Conservation (phyloP, 148 eudicot species). For the Cornus suecica region DNA sequence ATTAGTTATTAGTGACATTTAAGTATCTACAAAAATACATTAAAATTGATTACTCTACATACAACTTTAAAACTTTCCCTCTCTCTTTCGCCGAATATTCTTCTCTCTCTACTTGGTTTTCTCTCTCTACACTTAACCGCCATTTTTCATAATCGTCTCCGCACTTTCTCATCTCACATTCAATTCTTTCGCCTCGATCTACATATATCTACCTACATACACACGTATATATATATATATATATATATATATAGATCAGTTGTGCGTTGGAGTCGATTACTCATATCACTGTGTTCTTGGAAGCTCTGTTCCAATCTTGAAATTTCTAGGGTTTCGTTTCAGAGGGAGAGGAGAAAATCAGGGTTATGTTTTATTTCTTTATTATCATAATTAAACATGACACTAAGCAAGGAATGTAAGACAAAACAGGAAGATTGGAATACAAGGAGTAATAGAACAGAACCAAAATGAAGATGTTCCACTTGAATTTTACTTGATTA, state of each 20-base stretch:
- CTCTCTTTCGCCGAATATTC: neutral
- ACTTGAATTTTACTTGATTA: too few relatives aligned
- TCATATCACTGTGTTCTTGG: too few relatives aligned
- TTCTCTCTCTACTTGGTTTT: neutral
- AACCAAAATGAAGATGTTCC: too few relatives aligned
- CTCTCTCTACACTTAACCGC: neutral
- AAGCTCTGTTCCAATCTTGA: neutral
- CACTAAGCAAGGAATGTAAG: conserved; percentile 9
- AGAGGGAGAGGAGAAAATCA: conserved; percentile 38
- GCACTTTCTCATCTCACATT: neutral
- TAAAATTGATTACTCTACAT: too few relatives aligned
- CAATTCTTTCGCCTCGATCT: neutral
- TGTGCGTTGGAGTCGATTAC: neutral
- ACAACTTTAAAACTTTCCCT: neutral
- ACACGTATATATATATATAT: neutral
- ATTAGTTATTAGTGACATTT: neutral
- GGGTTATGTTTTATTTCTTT: too few relatives aligned
- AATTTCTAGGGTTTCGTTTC: conserved; percentile 1
- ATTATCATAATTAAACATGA: conserved; percentile 23
- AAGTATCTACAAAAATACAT: too few relatives aligned
- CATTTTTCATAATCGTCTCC: neutral
- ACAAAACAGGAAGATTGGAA: too few relatives aligned
- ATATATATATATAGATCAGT: neutral
- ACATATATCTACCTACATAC: neutral
- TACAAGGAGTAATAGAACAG: too few relatives aligned